phyloP scores from a whole-genome alignment of 2,329 filamentous ascomycete genomes.

The Sphaerulina vaccinii region DNA sequence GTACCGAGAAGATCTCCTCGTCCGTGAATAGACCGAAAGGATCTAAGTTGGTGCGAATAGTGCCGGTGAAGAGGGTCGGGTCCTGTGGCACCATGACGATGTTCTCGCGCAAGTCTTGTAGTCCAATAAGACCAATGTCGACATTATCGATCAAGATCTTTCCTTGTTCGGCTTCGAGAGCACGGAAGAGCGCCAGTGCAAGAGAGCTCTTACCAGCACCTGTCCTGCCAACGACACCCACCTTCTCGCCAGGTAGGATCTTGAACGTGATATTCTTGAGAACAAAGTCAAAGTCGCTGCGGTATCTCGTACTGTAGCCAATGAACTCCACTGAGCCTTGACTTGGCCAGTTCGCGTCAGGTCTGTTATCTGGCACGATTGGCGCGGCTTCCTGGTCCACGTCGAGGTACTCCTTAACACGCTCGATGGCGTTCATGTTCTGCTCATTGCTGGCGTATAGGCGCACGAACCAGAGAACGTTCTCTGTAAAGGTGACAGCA shows the following conservation, averaged over 20 bases:
- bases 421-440: slow-evolving; percentile 99
- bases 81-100: slow-evolving; percentile 99
- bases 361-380: slow-evolving; percentile 74
- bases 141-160: slow-evolving; percentile 87
- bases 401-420: slow-evolving; percentile 94
- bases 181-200: slow-evolving; percentile 88
- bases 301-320: slow-evolving; percentile 84
- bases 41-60: slow-evolving; percentile 87
- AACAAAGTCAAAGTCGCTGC: slow-evolving; percentile 82
- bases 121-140: slow-evolving; percentile 84
- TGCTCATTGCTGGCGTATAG: slow-evolving; percentile 95
- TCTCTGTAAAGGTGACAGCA: slow-evolving; percentile 94
- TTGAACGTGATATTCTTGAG: slow-evolving; percentile 81
- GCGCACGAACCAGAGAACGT: slow-evolving; percentile 92
- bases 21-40: slow-evolving; percentile 88
- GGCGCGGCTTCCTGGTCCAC: slow-evolving; percentile 88
- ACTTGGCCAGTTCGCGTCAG: slow-evolving; percentile 78
- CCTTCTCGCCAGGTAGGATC: slow-evolving; percentile 82
- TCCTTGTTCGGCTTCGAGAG: slow-evolving; percentile 84
- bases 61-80: slow-evolving; percentile 89
- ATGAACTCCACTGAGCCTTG: slow-evolving; percentile 84
- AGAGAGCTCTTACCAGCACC: slow-evolving; percentile 96
- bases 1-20: slow-evolving; percentile 81
- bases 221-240: slow-evolving; percentile 92
- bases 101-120: slow-evolving; percentile 87